phyloP scores from a whole-genome alignment of 192 early-diverging fungal species.

The Hyaloraphidium curvatum region DNA sequence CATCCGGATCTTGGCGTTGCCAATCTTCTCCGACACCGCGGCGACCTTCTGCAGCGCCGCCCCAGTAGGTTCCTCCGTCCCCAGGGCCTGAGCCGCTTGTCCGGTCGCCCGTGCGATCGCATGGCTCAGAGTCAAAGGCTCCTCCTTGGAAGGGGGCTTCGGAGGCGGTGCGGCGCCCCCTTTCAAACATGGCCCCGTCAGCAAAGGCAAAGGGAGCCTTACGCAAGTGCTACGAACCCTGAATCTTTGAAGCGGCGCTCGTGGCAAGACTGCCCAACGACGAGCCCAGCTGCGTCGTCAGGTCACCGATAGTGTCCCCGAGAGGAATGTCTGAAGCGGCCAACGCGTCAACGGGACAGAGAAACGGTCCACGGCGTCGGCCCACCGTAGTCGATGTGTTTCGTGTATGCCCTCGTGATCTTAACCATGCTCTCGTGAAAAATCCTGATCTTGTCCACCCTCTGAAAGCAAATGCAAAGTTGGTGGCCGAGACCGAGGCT shows the following conservation, averaged over 20 bases:
- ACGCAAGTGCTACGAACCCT: no score
- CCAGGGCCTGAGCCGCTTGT: conserved; percentile 4
- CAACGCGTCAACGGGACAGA: neutral
- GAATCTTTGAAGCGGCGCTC: no score
- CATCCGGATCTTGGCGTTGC: conserved; percentile 43
- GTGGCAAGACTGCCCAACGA: no score
- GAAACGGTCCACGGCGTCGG: conserved; percentile 44
- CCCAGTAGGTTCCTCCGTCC: conserved; percentile 10
- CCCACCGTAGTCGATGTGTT: conserved; percentile 58
- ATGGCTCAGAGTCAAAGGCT: conserved; percentile 34
- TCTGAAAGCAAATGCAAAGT: conserved; percentile 24
- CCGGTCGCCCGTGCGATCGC: conserved; percentile 69
- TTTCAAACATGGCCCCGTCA: no score
- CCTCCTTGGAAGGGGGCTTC: no score
- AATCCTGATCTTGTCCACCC: conserved; percentile 52
- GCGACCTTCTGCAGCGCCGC: conserved; percentile 74
- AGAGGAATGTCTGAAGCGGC: neutral
- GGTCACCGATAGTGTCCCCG: neutral
- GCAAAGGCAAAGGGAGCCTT: no score
- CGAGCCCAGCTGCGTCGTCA: neutral
- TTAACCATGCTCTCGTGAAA: conserved; percentile 50
- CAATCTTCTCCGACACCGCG: conserved; percentile 66
- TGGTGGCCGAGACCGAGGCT: conserved; percentile 1
- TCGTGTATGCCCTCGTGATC: conserved; percentile 50
- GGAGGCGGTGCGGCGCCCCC: no score